These are phyloP conservation scores for Botryosphaeria dothidea DNA, from an alignment of 2,329 filamentous ascomycete species.

Conservation along the genomic window DNA sequence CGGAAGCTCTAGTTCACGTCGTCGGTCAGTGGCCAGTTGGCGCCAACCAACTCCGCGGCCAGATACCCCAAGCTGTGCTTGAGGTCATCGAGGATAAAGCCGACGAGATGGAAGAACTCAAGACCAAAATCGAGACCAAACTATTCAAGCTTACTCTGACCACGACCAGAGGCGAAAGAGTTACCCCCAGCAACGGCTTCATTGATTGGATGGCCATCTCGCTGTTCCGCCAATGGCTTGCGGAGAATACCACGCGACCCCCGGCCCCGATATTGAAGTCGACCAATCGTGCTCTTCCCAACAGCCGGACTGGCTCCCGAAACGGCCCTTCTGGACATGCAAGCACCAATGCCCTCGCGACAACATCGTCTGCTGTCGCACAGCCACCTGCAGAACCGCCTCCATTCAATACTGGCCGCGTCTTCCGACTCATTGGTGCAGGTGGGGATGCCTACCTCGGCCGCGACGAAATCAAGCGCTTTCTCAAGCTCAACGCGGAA, in stretches of 20 bases:
- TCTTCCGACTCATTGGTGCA: slow-evolving; percentile 76
- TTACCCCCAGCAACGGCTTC: slow-evolving; percentile 76
- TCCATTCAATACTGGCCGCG: slow-evolving; percentile 60
- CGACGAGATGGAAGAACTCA: slow-evolving; percentile 82
- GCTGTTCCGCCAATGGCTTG: slow-evolving; percentile 89
- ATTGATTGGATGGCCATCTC: slow-evolving; percentile 87
- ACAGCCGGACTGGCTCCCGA: slow-evolving; percentile 5
- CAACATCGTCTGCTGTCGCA: slow-evolving; percentile 28
- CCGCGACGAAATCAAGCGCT: slow-evolving; percentile 88
- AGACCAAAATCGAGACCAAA: slow-evolving; percentile 75
- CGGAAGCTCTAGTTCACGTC: slow-evolving; percentile 84
- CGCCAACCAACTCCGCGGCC: slow-evolving; percentile 68
- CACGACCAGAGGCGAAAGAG: slow-evolving; percentile 77
- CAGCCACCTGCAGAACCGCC: slow-evolving; percentile 29
- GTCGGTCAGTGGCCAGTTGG: slow-evolving; percentile 91
- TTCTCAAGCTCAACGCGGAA: slow-evolving; percentile 80
- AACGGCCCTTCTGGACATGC: slow-evolving; percentile 3
- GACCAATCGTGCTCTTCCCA: slow-evolving; percentile 22
- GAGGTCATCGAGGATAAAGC: slow-evolving; percentile 95
- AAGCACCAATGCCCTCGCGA: not conserved
- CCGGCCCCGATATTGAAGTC: slow-evolving; percentile 54
- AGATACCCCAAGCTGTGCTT: slow-evolving; percentile 66
- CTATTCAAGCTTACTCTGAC: slow-evolving; percentile 80
- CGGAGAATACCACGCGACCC: slow-evolving; percentile 80
- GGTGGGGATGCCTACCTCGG: slow-evolving; percentile 66